Base-by-base conservation (phyloP, 2,329 filamentous ascomycete species). In the Endocalyx cinctus region DNA sequence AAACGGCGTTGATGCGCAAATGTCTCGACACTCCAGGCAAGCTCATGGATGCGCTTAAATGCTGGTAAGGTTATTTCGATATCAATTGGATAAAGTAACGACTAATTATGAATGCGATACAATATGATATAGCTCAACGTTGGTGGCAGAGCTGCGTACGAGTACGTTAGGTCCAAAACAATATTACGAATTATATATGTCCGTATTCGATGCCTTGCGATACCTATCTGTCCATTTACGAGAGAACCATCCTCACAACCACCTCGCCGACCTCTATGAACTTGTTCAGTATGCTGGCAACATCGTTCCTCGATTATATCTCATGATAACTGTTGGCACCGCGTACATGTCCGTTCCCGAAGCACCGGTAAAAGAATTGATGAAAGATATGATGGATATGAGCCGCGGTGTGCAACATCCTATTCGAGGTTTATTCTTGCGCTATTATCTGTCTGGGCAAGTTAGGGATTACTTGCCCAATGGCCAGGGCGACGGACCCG, bases 341-440 rank as follows among this genome's bases (percentile, higher is more conserved):
- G 94, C 95, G 30, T 98, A 98, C 70, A 98, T 98, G 92, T 83
- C 87, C 17, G 94, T 98, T 55, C 85, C 92, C 54, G 92, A 97
- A 72, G 92, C 94, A 38, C 92, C 92, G 1, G 92, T 98, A 48
- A 98, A 98, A 67, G 92, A 98, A 69, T 87, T 98, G 43, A 98
- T 98, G 92, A 98, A 98, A 66, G 92, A 98, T 62, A 98, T 98
- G 92, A 98, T 98, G 92, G 92, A 98, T 64, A 98, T 98, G 92
- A 97, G 88, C 64, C 79, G 92, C 43, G 92, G 92, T 36, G 89
- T 98, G 15, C 92, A 98, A 57, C 92, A 98, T 62, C 92, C 92
- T 12, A 89, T 96, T 43, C 86, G 92, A 37, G 92, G 92, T 13
- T 72, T 98, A 35, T 98, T 98, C 59, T 67, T 98, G 52, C 82